Conservation (phyloP, 2,329 filamentous ascomycete genomes). For the Aspergillus ustus region DNA sequence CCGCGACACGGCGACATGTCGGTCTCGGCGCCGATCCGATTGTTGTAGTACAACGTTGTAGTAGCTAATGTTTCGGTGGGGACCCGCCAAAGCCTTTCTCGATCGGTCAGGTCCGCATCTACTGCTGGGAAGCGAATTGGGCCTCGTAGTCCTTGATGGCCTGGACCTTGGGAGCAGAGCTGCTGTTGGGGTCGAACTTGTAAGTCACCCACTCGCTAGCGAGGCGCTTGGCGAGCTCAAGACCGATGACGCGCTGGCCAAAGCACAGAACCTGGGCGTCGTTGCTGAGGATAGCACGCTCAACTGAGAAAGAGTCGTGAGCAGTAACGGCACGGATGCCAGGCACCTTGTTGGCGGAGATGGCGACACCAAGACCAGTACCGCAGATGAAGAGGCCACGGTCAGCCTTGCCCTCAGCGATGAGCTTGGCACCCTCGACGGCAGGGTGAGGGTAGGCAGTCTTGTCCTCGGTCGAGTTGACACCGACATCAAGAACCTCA, state of each 20-base stretch:
- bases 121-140: slow-evolving; percentile 32
- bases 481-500: slow-evolving; percentile 75
- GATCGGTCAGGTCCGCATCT: slow-evolving; percentile 3
- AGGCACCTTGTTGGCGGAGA: slow-evolving; percentile 85
- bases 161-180: slow-evolving; percentile 65
- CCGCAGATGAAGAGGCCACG: slow-evolving; percentile 80
- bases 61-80: slow-evolving; percentile 12
- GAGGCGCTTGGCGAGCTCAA: slow-evolving; percentile 77
- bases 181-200: slow-evolving; percentile 71
- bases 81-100: slow-evolving; percentile 6
- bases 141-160: slow-evolving; percentile 50
- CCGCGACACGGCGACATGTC: slow-evolving; percentile 5
- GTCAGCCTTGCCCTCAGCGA: slow-evolving; percentile 63
- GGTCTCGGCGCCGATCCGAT: slow-evolving; percentile 12
- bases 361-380: slow-evolving; percentile 84
- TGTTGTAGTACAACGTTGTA: neutral
- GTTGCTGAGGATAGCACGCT: slow-evolving; percentile 79
- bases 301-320: slow-evolving; percentile 83
- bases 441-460: slow-evolving; percentile 82
- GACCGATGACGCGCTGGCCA: slow-evolving; percentile 79
- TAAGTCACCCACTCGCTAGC: slow-evolving; percentile 86
- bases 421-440: slow-evolving; percentile 67
- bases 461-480: slow-evolving; percentile 68
- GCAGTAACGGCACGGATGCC: slow-evolving; percentile 87
- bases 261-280: slow-evolving; percentile 87